Evolutionary conservation across 495 filamentous ascomycete species (phyloP), one percentile per base, ranked within the genome.

Genomic region (Astrothelium macrocarpum): DNA sequence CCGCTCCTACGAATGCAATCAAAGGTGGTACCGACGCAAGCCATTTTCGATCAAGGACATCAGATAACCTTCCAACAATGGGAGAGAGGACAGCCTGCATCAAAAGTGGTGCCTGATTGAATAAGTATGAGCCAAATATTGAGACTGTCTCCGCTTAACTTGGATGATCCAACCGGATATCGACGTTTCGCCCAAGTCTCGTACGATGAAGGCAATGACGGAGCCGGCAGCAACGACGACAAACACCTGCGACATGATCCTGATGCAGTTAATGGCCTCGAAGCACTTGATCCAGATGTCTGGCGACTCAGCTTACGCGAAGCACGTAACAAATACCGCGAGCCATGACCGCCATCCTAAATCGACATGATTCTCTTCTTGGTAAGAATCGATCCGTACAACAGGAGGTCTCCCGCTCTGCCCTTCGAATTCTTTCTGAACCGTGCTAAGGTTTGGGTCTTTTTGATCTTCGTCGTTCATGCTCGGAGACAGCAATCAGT

Each of bases 161-260:
- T 81, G 81, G 49, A 84, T 84, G 62, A 82, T 77, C 79, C 81
- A 82, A 25, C 80, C 79, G 4, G 79, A 73, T 25, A 83, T 70
- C 2, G 75, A 71, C 4, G 74, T 68, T 29, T 82, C 77, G 20
- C 81, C 81, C 0, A 84, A 69, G 67, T 84, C 80, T 14, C 79
- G 72, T 53, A 80, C 66, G 60, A 81, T 81, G 67, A 84, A 83
- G 0, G 80, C 80, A 60, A 83, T 82, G 32, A 83, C 79, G 0
- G 76, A 79, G 0, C 80, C 80, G 3, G 80, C 80, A 5, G 81
- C 80, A 1, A 81, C 77, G 1, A 83, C 81, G n/a, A 83, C 80
- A 63, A 78, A 83, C 9, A 81, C 76, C 62, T 82, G 79, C n/a
- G 68, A 64, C 49, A 56, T 65, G 46, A 68, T 65, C 14, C 66